These are phyloP conservation scores for Yamadazyma taylorii DNA, from an alignment of 1,139 yeast genomes.

Conservation along the genomic window DNA sequence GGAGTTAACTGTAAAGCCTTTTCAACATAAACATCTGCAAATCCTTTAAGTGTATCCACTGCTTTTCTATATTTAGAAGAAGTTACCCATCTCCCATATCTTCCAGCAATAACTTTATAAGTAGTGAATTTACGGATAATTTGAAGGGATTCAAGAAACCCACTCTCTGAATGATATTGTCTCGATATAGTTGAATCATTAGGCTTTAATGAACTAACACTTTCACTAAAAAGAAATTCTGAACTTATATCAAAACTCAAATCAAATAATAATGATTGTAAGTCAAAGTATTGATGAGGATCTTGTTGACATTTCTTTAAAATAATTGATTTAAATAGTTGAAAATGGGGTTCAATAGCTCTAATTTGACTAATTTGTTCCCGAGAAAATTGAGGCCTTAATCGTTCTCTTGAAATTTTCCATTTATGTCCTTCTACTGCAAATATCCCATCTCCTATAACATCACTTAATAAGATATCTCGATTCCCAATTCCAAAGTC, in stretches of 20 bases:
- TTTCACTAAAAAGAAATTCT: slow-evolving; percentile 49
- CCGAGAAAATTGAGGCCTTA: slow-evolving; percentile 56
- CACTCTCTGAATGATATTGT: slow-evolving; percentile 1
- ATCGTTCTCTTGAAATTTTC: slow-evolving; percentile 55
- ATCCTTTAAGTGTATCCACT: slow-evolving; percentile 23
- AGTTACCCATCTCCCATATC: slow-evolving; percentile 27
- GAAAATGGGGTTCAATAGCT: slow-evolving; percentile 47
- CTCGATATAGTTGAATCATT: slow-evolving; percentile 15
- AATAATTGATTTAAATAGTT: slow-evolving; percentile 32
- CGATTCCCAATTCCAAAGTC: slow-evolving; percentile 52
- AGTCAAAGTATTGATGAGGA: slow-evolving; percentile 26
- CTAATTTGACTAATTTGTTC: slow-evolving; percentile 52
- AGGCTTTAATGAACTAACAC: slow-evolving; percentile 26
- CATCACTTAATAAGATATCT: slow-evolving; percentile 35
- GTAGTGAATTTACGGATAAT: slow-evolving; percentile 28
- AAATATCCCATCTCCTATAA: slow-evolving; percentile 58
- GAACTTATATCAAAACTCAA: slow-evolving; percentile 51
- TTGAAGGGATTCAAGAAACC: slow-evolving; percentile 34
- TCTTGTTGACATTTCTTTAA: slow-evolving; percentile 6
- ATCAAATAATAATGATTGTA: slow-evolving; percentile 36
- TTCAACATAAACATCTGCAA: slow-evolving; percentile 24
- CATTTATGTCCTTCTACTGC: slow-evolving; percentile 54
- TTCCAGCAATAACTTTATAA: slow-evolving; percentile 29
- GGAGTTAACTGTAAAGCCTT: slow-evolving; percentile 23
- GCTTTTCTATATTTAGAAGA: slow-evolving; percentile 26